Conservation (phyloP, 192 early-diverging fungal species). For the Umbelopsis vinacea region DNA sequence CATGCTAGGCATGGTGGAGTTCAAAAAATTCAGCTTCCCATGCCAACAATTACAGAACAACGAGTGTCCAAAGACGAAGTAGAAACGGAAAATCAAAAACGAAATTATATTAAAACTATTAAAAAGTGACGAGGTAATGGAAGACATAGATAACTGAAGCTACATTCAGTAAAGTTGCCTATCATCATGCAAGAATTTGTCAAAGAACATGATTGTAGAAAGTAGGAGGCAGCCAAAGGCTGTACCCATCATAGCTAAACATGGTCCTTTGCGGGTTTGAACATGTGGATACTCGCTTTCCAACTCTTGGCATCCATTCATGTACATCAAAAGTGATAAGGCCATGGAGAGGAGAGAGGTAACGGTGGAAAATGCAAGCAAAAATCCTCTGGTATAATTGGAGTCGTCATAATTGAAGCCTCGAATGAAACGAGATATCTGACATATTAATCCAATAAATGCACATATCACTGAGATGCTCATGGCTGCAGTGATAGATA, state of each 20-base stretch:
- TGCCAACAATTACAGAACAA: neutral
- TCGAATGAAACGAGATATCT: constrained; percentile 15
- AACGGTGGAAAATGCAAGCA: constrained; percentile 16
- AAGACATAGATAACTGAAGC: neutral
- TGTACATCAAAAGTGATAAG: constrained; percentile 28
- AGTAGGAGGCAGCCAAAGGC: constrained; percentile 22
- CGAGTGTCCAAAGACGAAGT: neutral
- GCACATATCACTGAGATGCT: neutral
- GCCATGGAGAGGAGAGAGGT: constrained; percentile 26
- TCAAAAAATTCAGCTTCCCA: neutral
- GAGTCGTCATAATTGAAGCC: constrained; percentile 20
- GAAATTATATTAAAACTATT: neutral
- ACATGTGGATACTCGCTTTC: constrained; percentile 32
- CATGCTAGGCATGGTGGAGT: neutral
- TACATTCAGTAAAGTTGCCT: neutral
- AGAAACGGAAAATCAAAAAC: neutral
- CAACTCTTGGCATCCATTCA: constrained; percentile 25
- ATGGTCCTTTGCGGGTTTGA: constrained; percentile 29
- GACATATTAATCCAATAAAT: constrained; percentile 19
- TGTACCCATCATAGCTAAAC: constrained; percentile 34
- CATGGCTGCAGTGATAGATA: constrained; percentile 27
- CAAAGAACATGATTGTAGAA: constrained; percentile 6
- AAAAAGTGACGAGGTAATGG: neutral
- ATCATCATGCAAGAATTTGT: neutral
- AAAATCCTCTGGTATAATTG: constrained; percentile 34